A percentile compares a stretch with the other conserved stretches of the same genome.
Evolutionary conservation across 805 yeast genomes (phyloP).

Genomic region (Wickerhamiella brachini): DNA sequence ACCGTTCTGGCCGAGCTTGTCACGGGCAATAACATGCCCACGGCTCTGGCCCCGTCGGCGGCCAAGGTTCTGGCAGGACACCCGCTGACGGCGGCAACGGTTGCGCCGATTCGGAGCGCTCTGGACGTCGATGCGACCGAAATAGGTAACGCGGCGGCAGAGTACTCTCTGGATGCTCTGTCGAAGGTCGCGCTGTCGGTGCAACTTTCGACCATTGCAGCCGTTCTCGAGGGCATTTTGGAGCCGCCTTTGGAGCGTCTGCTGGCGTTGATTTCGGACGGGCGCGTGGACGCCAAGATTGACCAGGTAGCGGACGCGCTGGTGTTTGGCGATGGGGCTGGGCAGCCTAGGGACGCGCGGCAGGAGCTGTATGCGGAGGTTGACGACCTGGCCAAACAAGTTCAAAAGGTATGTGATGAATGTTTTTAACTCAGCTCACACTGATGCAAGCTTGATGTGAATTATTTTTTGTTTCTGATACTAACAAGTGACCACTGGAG

Average conservation of each 20-base stretch:
- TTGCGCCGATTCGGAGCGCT: background rate
- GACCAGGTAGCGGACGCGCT: slow-evolving; percentile 11
- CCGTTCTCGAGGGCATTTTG: slow-evolving; percentile 1
- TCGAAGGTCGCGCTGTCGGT: slow-evolving; percentile 11
- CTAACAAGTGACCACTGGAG: slow-evolving; percentile 8
- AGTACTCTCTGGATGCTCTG: slow-evolving; percentile 11
- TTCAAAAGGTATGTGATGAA: slow-evolving; percentile 19
- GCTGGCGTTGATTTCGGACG: slow-evolving; percentile 5
- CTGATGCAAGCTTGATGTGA: slow-evolving; percentile 23
- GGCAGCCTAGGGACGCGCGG: background rate
- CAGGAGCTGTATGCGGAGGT: slow-evolving; percentile 4
- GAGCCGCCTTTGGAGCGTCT: slow-evolving; percentile 7
- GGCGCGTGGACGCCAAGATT: slow-evolving; percentile 7
- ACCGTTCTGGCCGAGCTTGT: background rate
- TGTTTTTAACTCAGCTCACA: slow-evolving; percentile 22
- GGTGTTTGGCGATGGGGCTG: slow-evolving; percentile 1
- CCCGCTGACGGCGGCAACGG: background rate
- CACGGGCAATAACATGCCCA: background rate
- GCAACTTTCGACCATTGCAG: slow-evolving; percentile 5
- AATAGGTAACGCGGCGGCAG: slow-evolving; percentile 7
- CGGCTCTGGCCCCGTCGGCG: background rate
- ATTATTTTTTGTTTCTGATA: slow-evolving; percentile 15
- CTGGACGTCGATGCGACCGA: background rate
- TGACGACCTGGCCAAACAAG: slow-evolving; percentile 3
- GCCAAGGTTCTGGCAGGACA: background rate